These are phyloP conservation scores for Endothia cerciana DNA, from an alignment of 2,329 filamentous ascomycete genomes.

Conservation along the genomic window DNA sequence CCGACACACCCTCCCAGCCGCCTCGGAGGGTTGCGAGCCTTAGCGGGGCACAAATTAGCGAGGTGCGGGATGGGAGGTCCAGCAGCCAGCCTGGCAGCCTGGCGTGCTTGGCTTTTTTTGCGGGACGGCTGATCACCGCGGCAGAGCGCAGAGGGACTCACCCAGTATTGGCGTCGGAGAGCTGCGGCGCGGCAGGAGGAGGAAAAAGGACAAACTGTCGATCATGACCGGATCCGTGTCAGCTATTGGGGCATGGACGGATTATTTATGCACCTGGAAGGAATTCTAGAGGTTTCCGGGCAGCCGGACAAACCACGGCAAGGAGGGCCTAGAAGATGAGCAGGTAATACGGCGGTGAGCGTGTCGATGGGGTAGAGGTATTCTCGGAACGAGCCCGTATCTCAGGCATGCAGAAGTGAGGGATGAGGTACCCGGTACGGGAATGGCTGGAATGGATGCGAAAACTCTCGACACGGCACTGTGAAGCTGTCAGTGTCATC, in stretches of 20 bases:
- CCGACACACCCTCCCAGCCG: neutral
- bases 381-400: neutral
- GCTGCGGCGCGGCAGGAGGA: conserved; percentile 6
- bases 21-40: neutral
- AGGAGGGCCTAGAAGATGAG: neutral
- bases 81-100: neutral
- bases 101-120: neutral
- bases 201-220: neutral
- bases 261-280: conserved; percentile 1
- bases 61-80: neutral
- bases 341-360: conserved; percentile 1
- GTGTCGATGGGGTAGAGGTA: neutral
- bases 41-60: too few relatives aligned
- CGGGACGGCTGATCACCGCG: conserved; percentile 1
- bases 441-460: neutral
- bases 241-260: neutral
- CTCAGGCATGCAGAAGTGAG: neutral
- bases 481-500: neutral
- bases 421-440: conserved; percentile 1
- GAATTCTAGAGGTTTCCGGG: neutral
- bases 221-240: conserved; percentile 16
- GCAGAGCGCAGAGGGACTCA: neutral
- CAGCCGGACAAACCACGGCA: conserved; percentile 11
- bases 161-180: conserved; percentile 1
- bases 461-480: neutral